Base-by-base conservation (phyloP, 208 protist genomes). In the Acanthamoeba rhysodes region DNA sequence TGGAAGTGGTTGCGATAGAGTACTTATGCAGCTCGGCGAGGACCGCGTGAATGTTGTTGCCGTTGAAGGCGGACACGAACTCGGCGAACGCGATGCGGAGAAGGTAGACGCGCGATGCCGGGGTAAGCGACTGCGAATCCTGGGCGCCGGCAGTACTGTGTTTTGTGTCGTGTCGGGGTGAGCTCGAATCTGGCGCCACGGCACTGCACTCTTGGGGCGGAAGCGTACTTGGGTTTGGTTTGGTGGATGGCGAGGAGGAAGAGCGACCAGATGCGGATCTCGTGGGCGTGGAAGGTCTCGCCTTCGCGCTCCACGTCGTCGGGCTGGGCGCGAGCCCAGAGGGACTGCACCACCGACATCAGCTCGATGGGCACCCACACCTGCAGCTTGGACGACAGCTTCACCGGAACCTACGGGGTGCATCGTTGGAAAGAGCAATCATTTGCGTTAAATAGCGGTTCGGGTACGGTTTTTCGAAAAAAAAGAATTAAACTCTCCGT, bases 331-430 rank as follows among this genome's bases (percentile, higher is more conserved):
- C 78, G 78, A n/a, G 78, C 91, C 91, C 91, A 95, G 55, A 95
- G n/a, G 32, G 91, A 82, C 70, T 82, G 76, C 53, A 95, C 91
- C 50, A 87, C 91, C 37, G 91, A 82, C 74, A 95, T 88, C 29
- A 95, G 68, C 24, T 82, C 74, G 50, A 87, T 85, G 22, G 91
- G 91, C 50, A 95, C 76, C 74, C 76, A 87, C 88, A 95, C 50
- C 32, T 95, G 91, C 32, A 95, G 48, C 76, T 87, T 95, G 22
- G 70, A 88, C 45, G 91, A 95, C 45, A 95, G 91, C 32, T 95
- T 95, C 55, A 95, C 74, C 62, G 91, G 91, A 20, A 95, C 76
- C 91, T 95, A 27, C 1, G 4, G 37, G 16, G 37, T 14, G 64
- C 32, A 78, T 92, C 24, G 64, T 87, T 87, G n/a, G 78, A 64